Base-by-base conservation (phyloP, 1,284 basidiomycete species). In the Sporisorium scitamineum region DNA sequence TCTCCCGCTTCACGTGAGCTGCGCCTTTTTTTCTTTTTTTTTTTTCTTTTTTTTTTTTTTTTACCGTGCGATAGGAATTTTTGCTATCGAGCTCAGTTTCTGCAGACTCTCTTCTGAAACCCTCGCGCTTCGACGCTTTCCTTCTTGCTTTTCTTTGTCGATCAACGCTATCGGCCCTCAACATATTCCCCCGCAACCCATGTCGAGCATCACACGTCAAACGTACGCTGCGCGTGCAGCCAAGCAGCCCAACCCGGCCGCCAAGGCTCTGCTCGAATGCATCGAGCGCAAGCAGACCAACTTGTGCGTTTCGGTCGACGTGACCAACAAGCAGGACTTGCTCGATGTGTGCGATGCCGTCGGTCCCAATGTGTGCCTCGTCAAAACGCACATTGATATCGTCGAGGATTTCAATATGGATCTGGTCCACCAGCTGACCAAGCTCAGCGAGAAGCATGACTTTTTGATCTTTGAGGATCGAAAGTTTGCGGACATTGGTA, bases 361-460 rank as follows among this genome's bases (percentile, higher is more conserved):
- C 66, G 96, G 93, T 2, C 92, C 92, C 8, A 91, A 91, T 80
- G 91, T 94, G 76, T 97, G 94, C 88, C 90, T 97, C 71, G 91
- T 99, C 88, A 99, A 99, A 95, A 99, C 97, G 0, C 97, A 99
- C 86, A 90, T 98, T 75, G 97, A 99, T 86, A 93, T 99, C 75
- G 89, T 99, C 56, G 91, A 94, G 80, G 95, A 99, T 86, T 99
- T 96, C 84, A 91, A 94, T 42, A 86, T 88, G 20, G 89, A 90
- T 16, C 87, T 98, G 48, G 90, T 96, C 61, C 87, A 90, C 32
- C 88, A 90, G 69, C 88, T 99, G 45, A 88, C 90, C 66, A 87
- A 88, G 51, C 89, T 99, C 13, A 91, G 92, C 83, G 84, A 87
- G 53, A 92, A 93, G 86, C 91, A 97, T 79, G 94, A 98, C 83